These are phyloP conservation scores for Puccinellia tenuiflora DNA, from an alignment of 176 grass and related monocot genomes.

Conservation along the genomic window DNA sequence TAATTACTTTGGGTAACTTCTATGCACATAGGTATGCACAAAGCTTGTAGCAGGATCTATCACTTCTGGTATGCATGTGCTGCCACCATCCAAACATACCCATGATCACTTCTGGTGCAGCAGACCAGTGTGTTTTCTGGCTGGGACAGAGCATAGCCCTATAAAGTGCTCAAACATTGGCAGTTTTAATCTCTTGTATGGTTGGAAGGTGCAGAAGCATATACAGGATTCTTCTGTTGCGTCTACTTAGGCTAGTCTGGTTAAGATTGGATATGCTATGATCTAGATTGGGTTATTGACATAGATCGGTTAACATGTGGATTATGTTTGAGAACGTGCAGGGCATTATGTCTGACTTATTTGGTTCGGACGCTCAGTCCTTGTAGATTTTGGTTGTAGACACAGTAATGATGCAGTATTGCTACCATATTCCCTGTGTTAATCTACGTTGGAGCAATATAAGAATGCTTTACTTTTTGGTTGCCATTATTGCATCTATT, in stretches of 20 bases:
- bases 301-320: not conserved
- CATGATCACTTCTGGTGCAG: not conserved
- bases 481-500: not conserved
- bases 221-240: not conserved
- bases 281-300: not conserved
- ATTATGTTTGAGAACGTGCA: not conserved
- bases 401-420: not conserved
- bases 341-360: not conserved
- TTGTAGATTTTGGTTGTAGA: constrained; percentile 8
- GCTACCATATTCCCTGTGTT: not conserved
- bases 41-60: not conserved
- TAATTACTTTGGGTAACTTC: not conserved
- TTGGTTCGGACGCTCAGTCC: not conserved
- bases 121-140: not conserved
- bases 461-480: not conserved
- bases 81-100: not conserved
- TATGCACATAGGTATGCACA: not conserved
- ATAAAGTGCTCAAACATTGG: not conserved
- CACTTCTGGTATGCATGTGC: no score
- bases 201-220: not conserved
- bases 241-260: not conserved
- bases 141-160: not conserved
- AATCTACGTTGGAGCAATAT: not conserved
- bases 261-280: not conserved
- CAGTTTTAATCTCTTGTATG: not conserved